Evolutionary conservation across 1,284 basidiomycete genomes (phyloP).

Genomic region (Rhizoctonia solani): DNA sequence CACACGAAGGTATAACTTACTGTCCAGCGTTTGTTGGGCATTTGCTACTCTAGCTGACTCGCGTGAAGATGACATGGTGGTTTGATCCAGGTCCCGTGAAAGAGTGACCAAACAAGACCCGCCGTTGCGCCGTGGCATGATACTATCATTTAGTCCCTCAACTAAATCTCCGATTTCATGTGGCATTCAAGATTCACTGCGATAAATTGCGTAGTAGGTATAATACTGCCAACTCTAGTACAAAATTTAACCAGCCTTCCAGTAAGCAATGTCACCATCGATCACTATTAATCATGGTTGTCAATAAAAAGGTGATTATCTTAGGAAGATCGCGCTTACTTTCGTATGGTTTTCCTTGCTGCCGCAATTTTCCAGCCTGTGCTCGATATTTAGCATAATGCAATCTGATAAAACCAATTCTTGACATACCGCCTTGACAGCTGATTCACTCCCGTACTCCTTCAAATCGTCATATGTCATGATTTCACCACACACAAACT

Average conservation of each 20-base stretch:
- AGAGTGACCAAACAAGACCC: neutral
- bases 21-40: slow-evolving; percentile 78
- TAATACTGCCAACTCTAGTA: neutral
- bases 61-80: slow-evolving; percentile 22
- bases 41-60: slow-evolving; percentile 56
- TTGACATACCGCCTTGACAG: slow-evolving; percentile 76
- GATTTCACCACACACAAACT: slow-evolving; percentile 99
- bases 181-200: too few relatives aligned
- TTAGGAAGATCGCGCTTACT: slow-evolving; percentile 55
- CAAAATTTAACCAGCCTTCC: slow-evolving; percentile 62
- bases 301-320: slow-evolving; percentile 16
- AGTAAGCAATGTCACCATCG: slow-evolving; percentile 84
- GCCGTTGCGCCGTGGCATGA: neutral
- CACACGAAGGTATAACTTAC: slow-evolving; percentile 51
- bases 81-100: neutral
- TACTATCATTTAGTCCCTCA: too few relatives aligned
- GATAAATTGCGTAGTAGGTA: neutral
- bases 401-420: neutral
- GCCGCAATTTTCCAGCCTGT: slow-evolving; percentile 85
- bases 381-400: neutral
- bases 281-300: slow-evolving; percentile 56
- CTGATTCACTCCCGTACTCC: slow-evolving; percentile 87
- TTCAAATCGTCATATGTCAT: slow-evolving; percentile 92
- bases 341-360: slow-evolving; percentile 97
- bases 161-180: too few relatives aligned